Evolutionary conservation across 495 filamentous ascomycete species (phyloP), one percentile per base, ranked within the genome.

Genomic region (Mycothermus thermophilus): DNA sequence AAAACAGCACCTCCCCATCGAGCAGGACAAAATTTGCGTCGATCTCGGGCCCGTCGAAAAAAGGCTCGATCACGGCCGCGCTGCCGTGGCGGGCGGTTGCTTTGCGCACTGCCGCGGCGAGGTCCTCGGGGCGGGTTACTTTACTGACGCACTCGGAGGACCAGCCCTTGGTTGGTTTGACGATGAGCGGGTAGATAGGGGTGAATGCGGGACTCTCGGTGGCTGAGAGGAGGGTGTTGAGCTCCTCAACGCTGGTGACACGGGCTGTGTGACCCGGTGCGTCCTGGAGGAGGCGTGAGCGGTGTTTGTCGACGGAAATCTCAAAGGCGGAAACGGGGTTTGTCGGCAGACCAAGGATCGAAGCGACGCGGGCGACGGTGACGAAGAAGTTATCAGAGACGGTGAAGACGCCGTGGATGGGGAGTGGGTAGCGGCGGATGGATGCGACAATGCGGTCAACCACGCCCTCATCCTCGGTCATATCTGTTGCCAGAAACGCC

Each of bases 11-110:
- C 24, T 72, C 58, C 17, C 66, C 66, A 32, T 69, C 56, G 2
- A 54, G 42, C 3, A 74, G 46, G 2, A 69, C 51, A 27, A 72
- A 52, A 42, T 72, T 74, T 32, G 52, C 61, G 37, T 74, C 69
- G 10, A 74, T 62, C 41, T 74, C 69, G 0, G 69, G 69, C 0
- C 69, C 54, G 18, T 54, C 48, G 18, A 49, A 54, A 18, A 54
- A 54, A 0, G 51, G 51, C 34, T 54, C 51, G 16, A 54, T 49
- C 21, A 54, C 51, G 4, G 51, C 51, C 0, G 44, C 37, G 28
- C 42, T 49, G 14, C 48, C 48, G 32, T 54, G 51, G 1, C 45
- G 42, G 2, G 32, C 9, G 6, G 48, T 54, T 3, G 51, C 51
- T 16, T 51, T 54, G 8, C 35, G 18, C 5, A 51, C 48, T 3